Evolutionary conservation across 1,284 basidiomycete genomes (phyloP).

Genomic region (Dichomitus squalens): DNA sequence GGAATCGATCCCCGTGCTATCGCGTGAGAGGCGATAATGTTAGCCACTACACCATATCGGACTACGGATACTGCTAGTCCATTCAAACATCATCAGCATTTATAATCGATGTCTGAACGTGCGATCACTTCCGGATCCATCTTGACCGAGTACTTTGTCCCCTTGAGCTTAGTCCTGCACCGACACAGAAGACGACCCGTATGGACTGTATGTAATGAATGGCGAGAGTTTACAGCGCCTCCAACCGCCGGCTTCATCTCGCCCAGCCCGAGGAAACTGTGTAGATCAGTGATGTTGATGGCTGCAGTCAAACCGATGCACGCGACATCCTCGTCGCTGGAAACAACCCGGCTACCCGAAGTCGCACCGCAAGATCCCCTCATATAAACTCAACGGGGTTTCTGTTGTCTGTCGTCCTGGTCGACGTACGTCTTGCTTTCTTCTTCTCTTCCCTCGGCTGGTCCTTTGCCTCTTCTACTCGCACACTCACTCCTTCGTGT

Average conservation of each 20-base stretch:
- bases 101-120: too few species aligned
- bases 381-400: neutral
- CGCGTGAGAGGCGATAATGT: slow-evolving; percentile 21
- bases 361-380: neutral
- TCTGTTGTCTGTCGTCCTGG: slow-evolving; percentile 10
- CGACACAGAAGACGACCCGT: too few species aligned
- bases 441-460: slow-evolving; percentile 10
- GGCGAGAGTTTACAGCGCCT: too few species aligned
- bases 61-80: too few species aligned
- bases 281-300: slow-evolving; percentile 23
- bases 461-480: slow-evolving; percentile 5
- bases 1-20: slow-evolving; percentile 16
- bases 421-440: slow-evolving; percentile 11
- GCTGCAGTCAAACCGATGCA: slow-evolving; percentile 12
- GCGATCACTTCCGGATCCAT: too few species aligned
- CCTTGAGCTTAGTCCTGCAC: too few species aligned
- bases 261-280: too few species aligned
- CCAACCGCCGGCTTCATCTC: too few species aligned
- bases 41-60: slow-evolving; percentile 21
- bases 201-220: too few species aligned
- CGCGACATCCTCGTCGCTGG: slow-evolving; percentile 8
- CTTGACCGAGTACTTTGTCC: too few species aligned
- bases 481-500: neutral
- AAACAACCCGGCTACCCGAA: neutral
- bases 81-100: too few species aligned